A percentile compares a stretch with the other conserved stretches of the same genome.
Conservation (phyloP, 2,329 filamentous ascomycete species). For the Eutypella sp. region DNA sequence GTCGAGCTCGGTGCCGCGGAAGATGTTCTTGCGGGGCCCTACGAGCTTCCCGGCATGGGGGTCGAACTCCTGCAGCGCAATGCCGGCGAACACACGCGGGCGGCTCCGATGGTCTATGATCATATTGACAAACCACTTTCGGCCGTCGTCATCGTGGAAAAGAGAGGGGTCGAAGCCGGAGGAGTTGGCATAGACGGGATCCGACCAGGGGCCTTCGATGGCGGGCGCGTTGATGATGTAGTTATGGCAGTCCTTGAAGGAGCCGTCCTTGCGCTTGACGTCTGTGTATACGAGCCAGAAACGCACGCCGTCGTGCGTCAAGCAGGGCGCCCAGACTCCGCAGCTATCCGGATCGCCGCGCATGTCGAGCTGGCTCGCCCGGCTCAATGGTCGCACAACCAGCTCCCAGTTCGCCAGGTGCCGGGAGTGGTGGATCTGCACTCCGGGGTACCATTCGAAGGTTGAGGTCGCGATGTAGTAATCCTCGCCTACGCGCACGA, state of each 20-base stretch:
- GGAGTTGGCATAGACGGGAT: slow-evolving; percentile 54
- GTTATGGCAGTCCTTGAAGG: slow-evolving; percentile 60
- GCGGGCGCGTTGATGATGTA: slow-evolving; percentile 52
- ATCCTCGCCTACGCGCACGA: slow-evolving; percentile 45
- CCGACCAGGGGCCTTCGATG: slow-evolving; percentile 58
- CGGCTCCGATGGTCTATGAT: slow-evolving; percentile 48
- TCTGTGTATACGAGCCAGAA: slow-evolving; percentile 64
- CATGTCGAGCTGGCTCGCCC: slow-evolving; percentile 50
- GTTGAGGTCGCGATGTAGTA: slow-evolving; percentile 54
- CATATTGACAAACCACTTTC: slow-evolving; percentile 55
- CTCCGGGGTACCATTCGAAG: slow-evolving; percentile 51
- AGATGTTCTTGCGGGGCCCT: slow-evolving; percentile 52
- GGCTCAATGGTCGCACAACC: slow-evolving; percentile 40
- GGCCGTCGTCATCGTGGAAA: slow-evolving; percentile 53
- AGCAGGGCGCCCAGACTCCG: slow-evolving; percentile 61
- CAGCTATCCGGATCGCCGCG: slow-evolving; percentile 56
- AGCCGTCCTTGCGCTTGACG: slow-evolving; percentile 62
- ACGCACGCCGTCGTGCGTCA: slow-evolving; percentile 53
- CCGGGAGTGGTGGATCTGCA: slow-evolving; percentile 50
- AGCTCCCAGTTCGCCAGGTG: slow-evolving; percentile 51
- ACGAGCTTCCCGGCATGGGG: slow-evolving; percentile 43
- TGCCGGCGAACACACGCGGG: slow-evolving; percentile 48
- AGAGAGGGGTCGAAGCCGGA: slow-evolving; percentile 59
- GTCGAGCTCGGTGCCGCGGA: slow-evolving; percentile 48
- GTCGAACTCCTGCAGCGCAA: slow-evolving; percentile 55